These are phyloP conservation scores for Pseudopyricularia javanii DNA, from an alignment of 2,329 filamentous ascomycete genomes.

Conservation along the genomic window DNA sequence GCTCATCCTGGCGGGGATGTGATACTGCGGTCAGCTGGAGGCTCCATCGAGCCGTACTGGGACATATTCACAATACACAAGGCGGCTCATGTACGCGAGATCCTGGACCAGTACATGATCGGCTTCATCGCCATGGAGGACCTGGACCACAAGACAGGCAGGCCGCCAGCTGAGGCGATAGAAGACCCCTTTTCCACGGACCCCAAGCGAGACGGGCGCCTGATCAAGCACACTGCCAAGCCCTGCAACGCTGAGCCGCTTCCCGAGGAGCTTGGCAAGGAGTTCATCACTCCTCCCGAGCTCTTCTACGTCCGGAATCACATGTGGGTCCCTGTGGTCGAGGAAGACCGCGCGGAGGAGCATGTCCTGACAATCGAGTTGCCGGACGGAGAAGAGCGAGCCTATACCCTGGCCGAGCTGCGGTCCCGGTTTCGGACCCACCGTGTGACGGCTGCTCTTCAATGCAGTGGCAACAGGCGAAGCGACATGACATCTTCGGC, in stretches of 20 bases:
- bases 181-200: slow-evolving; percentile 49
- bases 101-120: slow-evolving; percentile 52
- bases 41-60: slow-evolving; percentile 56
- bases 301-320: slow-evolving; percentile 51
- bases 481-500: slow-evolving; percentile 42
- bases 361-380: slow-evolving; percentile 45
- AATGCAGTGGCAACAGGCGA: slow-evolving; percentile 49
- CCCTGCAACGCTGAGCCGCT: slow-evolving; percentile 53
- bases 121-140: slow-evolving; percentile 48
- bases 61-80: slow-evolving; percentile 60
- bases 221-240: slow-evolving; percentile 38
- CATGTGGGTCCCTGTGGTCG: slow-evolving; percentile 46
- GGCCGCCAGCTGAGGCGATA: slow-evolving; percentile 36
- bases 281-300: slow-evolving; percentile 41
- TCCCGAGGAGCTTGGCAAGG: slow-evolving; percentile 27
- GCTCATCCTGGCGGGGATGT: slow-evolving; percentile 57
- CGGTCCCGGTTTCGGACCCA: slow-evolving; percentile 35
- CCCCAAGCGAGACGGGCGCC: slow-evolving; percentile 34
- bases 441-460: slow-evolving; percentile 41
- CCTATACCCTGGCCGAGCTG: slow-evolving; percentile 42
- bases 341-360: slow-evolving; percentile 19
- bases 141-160: slow-evolving; percentile 35
- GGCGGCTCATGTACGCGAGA: slow-evolving; percentile 49
- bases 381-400: slow-evolving; percentile 36
- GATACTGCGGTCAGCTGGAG: slow-evolving; percentile 53